These are phyloP conservation scores for Grifola frondosa DNA, from an alignment of 1,284 basidiomycete genomes.

Conservation along the genomic window DNA sequence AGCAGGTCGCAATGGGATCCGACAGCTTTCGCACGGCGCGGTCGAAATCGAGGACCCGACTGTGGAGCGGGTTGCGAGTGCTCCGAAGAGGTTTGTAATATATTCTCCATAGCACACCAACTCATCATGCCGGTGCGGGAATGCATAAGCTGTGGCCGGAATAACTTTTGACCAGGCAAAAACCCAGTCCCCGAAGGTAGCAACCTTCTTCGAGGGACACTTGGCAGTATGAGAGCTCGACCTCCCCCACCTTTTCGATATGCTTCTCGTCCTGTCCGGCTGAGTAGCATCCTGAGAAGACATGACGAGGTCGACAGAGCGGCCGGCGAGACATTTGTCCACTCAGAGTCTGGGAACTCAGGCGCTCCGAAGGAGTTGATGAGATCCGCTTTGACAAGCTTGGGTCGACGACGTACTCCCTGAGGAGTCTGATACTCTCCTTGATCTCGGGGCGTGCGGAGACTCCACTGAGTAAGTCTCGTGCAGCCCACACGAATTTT, in stretches of 20 bases:
- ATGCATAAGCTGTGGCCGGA: constrained; percentile 21
- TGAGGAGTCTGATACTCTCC: too few relatives aligned
- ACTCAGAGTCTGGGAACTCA: constrained; percentile 13
- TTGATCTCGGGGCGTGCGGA: too few relatives aligned
- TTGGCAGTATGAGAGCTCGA: constrained; percentile 7
- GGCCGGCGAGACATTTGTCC: constrained; percentile 16
- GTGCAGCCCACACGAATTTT: too few relatives aligned
- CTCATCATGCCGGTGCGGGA: constrained; percentile 28
- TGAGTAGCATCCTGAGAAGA: constrained; percentile 16
- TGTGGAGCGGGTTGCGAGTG: constrained; percentile 7
- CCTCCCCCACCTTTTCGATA: constrained; percentile 20
- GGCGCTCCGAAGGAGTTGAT: too few relatives aligned
- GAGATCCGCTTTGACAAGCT: too few relatives aligned
- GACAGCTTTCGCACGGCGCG: constrained; percentile 25
- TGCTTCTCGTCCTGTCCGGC: constrained; percentile 18
- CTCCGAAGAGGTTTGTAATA: constrained; percentile 27
- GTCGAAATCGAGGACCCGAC: constrained; percentile 30
- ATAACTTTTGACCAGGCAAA: constrained; percentile 23
- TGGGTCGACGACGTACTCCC: too few relatives aligned
- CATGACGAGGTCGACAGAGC: constrained; percentile 26
- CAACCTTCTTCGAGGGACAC: constrained; percentile 12
- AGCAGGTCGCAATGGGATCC: constrained; percentile 19
- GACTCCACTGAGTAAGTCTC: too few relatives aligned
- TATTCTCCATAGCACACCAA: constrained; percentile 25
- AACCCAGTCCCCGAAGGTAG: constrained; percentile 29